Evolutionary conservation across 2,329 filamentous ascomycete species (phyloP).

Genomic region (Epichloe uncinata): DNA sequence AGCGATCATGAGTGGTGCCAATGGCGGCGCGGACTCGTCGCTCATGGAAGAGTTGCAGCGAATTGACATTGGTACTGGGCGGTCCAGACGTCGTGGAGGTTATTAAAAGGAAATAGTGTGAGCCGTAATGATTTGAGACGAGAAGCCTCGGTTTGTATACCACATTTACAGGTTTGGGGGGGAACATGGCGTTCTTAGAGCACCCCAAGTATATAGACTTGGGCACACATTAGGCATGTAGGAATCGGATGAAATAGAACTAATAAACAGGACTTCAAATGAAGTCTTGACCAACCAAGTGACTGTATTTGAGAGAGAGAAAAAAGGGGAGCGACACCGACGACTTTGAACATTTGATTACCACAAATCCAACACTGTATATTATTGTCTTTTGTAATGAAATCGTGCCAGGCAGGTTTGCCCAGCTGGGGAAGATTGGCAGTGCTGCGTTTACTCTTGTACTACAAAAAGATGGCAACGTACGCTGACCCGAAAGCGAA

Average conservation of each 20-base stretch:
- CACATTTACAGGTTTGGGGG: not conserved
- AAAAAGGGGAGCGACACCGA: too few relatives aligned
- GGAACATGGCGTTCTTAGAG: constrained; percentile 7
- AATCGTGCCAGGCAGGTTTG: too few relatives aligned
- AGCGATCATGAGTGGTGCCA: constrained; percentile 30
- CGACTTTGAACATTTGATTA: too few relatives aligned
- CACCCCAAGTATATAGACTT: constrained; percentile 1
- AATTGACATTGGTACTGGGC: constrained; percentile 51
- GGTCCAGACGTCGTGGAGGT: constrained; percentile 37
- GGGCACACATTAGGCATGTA: not conserved
- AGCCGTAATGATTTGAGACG: constrained; percentile 1
- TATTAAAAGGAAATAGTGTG: constrained; percentile 17
- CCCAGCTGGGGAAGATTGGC: too few relatives aligned
- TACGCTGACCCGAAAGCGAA: too few relatives aligned
- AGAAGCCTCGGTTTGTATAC: constrained; percentile 6
- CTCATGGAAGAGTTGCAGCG: constrained; percentile 58
- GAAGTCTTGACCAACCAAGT: too few relatives aligned
- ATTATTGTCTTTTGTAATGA: too few relatives aligned
- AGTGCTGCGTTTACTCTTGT: too few relatives aligned
- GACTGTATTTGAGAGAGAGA: too few relatives aligned
- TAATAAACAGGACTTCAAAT: too few relatives aligned
- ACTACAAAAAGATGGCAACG: too few relatives aligned
- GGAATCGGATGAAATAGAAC: not conserved
- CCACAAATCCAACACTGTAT: too few relatives aligned
- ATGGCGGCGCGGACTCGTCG: constrained; percentile 35